Evolutionary conservation across 306 rosid genomes (phyloP).

Genomic region (Arachis stenosperma): DNA sequence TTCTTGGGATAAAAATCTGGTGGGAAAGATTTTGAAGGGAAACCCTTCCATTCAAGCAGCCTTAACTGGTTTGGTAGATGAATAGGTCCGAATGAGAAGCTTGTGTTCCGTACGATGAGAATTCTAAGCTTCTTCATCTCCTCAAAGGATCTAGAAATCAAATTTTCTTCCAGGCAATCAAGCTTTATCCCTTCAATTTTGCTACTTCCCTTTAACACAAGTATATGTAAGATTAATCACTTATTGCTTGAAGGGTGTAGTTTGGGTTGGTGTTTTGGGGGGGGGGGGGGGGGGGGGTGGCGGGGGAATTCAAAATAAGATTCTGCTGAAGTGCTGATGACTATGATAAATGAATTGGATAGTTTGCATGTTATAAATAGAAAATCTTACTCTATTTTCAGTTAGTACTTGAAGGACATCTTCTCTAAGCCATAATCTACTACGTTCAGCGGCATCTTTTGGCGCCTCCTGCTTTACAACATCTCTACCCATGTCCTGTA

Average conservation of each 20-base stretch:
- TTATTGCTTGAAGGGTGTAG: too few relatives aligned
- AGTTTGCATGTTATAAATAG: too few relatives aligned
- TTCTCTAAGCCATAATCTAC: constrained; percentile 7
- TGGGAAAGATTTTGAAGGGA: neutral
- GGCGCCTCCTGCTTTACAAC: constrained; percentile 2
- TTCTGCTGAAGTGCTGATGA: too few relatives aligned
- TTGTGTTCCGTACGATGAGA: neutral
- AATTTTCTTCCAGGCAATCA: neutral
- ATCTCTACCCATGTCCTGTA: constrained; percentile 14
- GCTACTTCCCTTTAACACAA: too few relatives aligned
- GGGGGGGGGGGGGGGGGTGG: too few relatives aligned
- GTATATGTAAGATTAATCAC: too few relatives aligned
- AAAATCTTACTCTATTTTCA: neutral
- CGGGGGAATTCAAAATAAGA: too few relatives aligned
- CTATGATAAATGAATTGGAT: too few relatives aligned
- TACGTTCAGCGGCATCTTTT: neutral
- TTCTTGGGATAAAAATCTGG: neutral
- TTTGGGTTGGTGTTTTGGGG: too few relatives aligned
- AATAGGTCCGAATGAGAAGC: neutral
- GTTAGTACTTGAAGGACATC: neutral
- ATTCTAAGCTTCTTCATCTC: neutral
- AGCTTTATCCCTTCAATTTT: too few relatives aligned
- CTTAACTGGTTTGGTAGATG: neutral
- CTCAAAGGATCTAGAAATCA: neutral
- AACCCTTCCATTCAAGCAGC: neutral